Evolutionary conservation across 78 protist genomes (phyloP).

Genomic region (Trichosphaerium sp.): DNA sequence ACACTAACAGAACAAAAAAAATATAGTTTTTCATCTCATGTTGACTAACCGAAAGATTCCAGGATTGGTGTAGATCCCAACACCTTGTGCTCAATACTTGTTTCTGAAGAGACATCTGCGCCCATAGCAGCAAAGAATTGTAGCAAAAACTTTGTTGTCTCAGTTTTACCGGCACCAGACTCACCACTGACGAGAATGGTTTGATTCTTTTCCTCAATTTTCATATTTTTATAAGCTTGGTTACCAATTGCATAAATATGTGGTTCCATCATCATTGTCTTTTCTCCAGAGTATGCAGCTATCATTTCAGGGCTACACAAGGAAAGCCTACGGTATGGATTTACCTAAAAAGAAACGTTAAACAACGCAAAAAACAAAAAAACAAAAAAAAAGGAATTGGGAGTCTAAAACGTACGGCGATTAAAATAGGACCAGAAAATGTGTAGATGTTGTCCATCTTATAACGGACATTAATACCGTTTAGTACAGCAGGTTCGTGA

Average conservation of each 20-base stretch:
- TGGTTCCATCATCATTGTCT: constrained; percentile 34
- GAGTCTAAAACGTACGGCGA: too few species aligned
- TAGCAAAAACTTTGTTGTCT: constrained; percentile 28
- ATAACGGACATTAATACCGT: constrained; percentile 56
- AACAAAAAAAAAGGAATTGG: too few species aligned
- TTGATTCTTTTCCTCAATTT: constrained; percentile 32
- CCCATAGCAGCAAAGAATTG: constrained; percentile 65
- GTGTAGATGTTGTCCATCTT: constrained; percentile 51
- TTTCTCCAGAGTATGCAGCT: constrained; percentile 27
- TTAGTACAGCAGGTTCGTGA: constrained; percentile 54
- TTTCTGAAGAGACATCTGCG: constrained; percentile 7
- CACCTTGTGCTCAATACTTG: constrained; percentile 23
- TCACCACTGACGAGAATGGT: constrained; percentile 51
- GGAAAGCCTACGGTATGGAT: constrained; percentile 18
- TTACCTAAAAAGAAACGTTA: too few species aligned
- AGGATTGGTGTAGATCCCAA: constrained; percentile 67
- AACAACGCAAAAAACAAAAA: too few species aligned
- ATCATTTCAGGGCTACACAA: constrained; percentile 47
- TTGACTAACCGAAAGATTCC: constrained; percentile 90
- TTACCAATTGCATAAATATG: constrained; percentile 62
- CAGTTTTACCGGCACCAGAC: constrained; percentile 70
- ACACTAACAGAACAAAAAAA: too few species aligned
- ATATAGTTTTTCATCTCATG: too few species aligned
- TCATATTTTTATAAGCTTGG: constrained; percentile 44
- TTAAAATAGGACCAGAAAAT: constrained; percentile 34